A percentile compares a stretch with the other conserved stretches of the same genome.
Evolutionary conservation across 2,329 filamentous ascomycete genomes (phyloP).

Genomic region (Neonectria neomacrospora): DNA sequence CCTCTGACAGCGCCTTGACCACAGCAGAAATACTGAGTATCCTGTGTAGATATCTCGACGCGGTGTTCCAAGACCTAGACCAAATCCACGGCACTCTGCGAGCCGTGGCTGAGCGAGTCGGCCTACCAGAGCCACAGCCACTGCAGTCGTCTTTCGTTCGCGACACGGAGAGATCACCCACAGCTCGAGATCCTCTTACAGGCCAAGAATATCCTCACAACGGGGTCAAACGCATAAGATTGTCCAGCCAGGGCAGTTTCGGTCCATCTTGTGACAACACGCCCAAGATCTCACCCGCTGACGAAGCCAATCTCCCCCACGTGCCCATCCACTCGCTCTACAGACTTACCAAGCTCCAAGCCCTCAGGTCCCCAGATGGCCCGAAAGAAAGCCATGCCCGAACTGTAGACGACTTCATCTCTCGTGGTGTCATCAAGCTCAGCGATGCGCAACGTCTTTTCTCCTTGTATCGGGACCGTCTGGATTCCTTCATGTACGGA

Average conservation of each 20-base stretch:
- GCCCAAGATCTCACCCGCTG: conserved; percentile 36
- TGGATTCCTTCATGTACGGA: conserved; percentile 62
- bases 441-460: conserved; percentile 62
- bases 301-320: conserved; percentile 46
- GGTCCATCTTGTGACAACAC: conserved; percentile 35
- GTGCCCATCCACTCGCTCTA: conserved; percentile 51
- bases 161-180: conserved; percentile 17
- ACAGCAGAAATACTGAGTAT: neutral
- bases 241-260: conserved; percentile 8
- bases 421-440: conserved; percentile 53
- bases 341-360: conserved; percentile 47
- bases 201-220: conserved; percentile 4
- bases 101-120: conserved; percentile 15
- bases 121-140: conserved; percentile 13
- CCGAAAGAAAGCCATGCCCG: conserved; percentile 11
- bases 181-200: neutral
- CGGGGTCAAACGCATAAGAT: conserved; percentile 4
- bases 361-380: conserved; percentile 46
- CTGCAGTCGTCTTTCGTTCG: conserved; percentile 6
- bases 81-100: conserved; percentile 20
- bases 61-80: conserved; percentile 25
- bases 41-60: conserved; percentile 13
- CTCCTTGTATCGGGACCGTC: conserved; percentile 58
- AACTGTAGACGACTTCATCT: conserved; percentile 46
- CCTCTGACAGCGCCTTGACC: neutral